Percentiles rank a stretch among this genome's conserved stretches.
phyloP scores from a whole-genome alignment of 2,329 filamentous ascomycete species.

The Epichloe glyceriae region DNA sequence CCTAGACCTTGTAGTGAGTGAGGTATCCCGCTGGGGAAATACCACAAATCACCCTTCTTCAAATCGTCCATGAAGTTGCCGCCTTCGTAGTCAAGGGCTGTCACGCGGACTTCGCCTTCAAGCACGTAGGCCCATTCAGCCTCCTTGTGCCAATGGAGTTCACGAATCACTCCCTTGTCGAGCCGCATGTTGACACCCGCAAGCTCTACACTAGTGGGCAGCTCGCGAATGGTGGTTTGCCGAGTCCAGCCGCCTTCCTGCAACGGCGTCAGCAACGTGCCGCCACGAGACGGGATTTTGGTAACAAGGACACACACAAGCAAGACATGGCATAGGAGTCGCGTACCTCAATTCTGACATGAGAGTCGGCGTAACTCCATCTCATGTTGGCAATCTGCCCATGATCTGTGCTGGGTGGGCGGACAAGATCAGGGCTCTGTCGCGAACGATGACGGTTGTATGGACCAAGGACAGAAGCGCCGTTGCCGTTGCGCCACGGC shows the following conservation, averaged over 20 bases:
- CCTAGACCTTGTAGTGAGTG: conserved; percentile 64
- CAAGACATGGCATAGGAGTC: not conserved
- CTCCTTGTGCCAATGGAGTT: conserved; percentile 72
- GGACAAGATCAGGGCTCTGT: conserved; percentile 58
- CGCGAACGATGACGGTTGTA: conserved; percentile 54
- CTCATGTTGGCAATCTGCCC: conserved; percentile 59
- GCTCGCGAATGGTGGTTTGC: conserved; percentile 55
- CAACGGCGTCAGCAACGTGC: conserved; percentile 3
- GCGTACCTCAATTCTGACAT: conserved; percentile 47
- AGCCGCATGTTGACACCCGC: conserved; percentile 71
- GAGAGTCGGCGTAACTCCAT: conserved; percentile 56
- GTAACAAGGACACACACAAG: not conserved
- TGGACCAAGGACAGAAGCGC: conserved; percentile 54
- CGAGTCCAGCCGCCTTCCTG: conserved; percentile 67
- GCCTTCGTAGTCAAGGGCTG: conserved; percentile 61
- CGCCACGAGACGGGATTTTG: not conserved
- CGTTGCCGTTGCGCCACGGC: conserved; percentile 50
- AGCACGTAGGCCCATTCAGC: conserved; percentile 69
- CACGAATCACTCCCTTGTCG: conserved; percentile 57
- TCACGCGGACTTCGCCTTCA: conserved; percentile 56
- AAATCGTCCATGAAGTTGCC: conserved; percentile 68
- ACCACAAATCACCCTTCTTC: conserved; percentile 67
- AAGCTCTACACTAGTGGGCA: conserved; percentile 54
- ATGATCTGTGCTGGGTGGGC: conserved; percentile 61
- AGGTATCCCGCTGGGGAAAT: conserved; percentile 65